phyloP scores from a whole-genome alignment of 2,329 filamentous ascomycete species.

The Aurifilum marmelostoma region DNA sequence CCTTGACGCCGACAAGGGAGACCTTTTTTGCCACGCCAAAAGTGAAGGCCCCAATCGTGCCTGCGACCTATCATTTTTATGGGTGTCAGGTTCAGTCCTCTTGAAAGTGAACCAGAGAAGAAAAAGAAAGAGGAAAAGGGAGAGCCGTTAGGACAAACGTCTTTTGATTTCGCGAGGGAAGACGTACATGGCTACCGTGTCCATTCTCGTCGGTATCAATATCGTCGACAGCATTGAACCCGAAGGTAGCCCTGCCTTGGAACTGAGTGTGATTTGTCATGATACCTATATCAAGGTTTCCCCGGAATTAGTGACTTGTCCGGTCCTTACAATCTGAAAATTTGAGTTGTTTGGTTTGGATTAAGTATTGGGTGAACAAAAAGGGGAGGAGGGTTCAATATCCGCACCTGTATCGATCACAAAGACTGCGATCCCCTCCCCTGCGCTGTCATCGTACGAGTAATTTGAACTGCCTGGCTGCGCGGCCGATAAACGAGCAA shows the following conservation, averaged over 20 bases:
- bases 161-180: no score
- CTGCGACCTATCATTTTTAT: slow-evolving; percentile 44
- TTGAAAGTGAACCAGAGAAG: no score
- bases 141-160: no score
- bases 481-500: slow-evolving; percentile 56
- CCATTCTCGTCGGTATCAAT: slow-evolving; percentile 60
- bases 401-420: slow-evolving; percentile 61
- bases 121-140: no score
- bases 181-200: slow-evolving; percentile 60
- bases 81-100: neutral
- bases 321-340: neutral
- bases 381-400: no score
- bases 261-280: slow-evolving; percentile 58
- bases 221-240: slow-evolving; percentile 54
- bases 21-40: slow-evolving; percentile 66
- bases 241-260: slow-evolving; percentile 57
- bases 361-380: no score
- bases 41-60: slow-evolving; percentile 62
- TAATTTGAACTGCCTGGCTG: slow-evolving; percentile 44
- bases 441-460: slow-evolving; percentile 56
- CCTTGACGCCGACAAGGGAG: slow-evolving; percentile 62
- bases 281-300: slow-evolving; percentile 44
- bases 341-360: no score
- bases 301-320: no score
- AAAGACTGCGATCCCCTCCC: slow-evolving; percentile 62